phyloP scores from a whole-genome alignment of 108 stramenopile genomes.

The Cyclotella kingstonii region DNA sequence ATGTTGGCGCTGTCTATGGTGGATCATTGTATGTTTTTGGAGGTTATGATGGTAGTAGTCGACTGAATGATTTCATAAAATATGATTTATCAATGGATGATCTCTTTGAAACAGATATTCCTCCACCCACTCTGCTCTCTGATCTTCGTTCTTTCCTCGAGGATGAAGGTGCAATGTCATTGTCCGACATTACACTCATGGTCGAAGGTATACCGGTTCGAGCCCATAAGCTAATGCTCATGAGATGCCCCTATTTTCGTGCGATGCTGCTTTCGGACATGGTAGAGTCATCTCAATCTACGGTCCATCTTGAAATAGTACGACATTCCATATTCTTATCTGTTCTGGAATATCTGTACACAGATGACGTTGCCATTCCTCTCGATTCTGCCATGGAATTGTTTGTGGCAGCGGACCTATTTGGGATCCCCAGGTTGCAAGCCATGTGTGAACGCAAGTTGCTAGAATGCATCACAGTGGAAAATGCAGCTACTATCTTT shows the following conservation, averaged over 20 bases:
- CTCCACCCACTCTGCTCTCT: slow-evolving; percentile 72
- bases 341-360: slow-evolving; percentile 94
- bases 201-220: slow-evolving; percentile 84
- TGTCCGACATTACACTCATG: slow-evolving; percentile 92
- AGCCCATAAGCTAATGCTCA: slow-evolving; percentile 93
- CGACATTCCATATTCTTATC: slow-evolving; percentile 77
- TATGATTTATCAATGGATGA: slow-evolving; percentile 45
- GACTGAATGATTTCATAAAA: slow-evolving; percentile 93
- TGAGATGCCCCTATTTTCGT: slow-evolving; percentile 91
- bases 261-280: slow-evolving; percentile 89
- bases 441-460: slow-evolving; percentile 93
- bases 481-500: slow-evolving; percentile 95
- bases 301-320: slow-evolving; percentile 66
- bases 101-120: slow-evolving; percentile 54
- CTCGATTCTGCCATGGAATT: slow-evolving; percentile 94
- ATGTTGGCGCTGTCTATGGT: slow-evolving; percentile 76
- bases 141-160: slow-evolving; percentile 89
- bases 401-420: slow-evolving; percentile 94
- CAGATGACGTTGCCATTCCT: slow-evolving; percentile 82
- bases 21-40: slow-evolving; percentile 89
- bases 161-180: slow-evolving; percentile 50
- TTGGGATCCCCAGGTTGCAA: slow-evolving; percentile 94
- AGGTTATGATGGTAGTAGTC: slow-evolving; percentile 90
- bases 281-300: slow-evolving; percentile 76
- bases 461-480: slow-evolving; percentile 85